Evolutionary conservation across 176 grass and related monocot species (phyloP), one percentile per base, ranked within the genome.

Genomic region (Oryza punctata): DNA sequence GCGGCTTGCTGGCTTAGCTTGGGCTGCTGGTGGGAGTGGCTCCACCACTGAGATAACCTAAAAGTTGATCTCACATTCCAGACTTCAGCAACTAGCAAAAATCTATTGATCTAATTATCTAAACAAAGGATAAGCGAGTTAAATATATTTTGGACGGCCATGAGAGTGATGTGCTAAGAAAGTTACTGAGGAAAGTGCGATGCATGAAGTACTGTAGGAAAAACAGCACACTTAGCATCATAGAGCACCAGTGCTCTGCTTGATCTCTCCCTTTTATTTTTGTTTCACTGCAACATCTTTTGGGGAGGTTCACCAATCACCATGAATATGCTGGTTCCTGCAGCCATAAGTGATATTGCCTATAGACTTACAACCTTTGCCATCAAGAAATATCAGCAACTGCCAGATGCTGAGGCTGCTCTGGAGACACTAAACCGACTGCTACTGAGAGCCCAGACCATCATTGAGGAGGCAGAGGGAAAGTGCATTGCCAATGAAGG

Each of bases 401-500:
- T 13, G 43, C 23, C n/a, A 3, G 28, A 66, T 11, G 1, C 15
- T 2, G 27, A 77, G 38, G 67, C 12, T 3, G 40, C 70, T 8
- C 40, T 87, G 37, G 68, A 74, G 44, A 28, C 52, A 19, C 78
- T 85, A 38, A 33, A 71, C 14, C 52, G 33, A 23, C 1, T 89
- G 82, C 65, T 85, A 21, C 65, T 89, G 1, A 47, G 66, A 70
- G 37, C 60, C 41, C 49, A 80, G 16, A 67, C 77, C 38, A 80
- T 79, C 0, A 43, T 78, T 4, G 83, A 85, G 74, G 83, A 78
- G 29, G 77, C 77, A 0, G 69, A 73, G 3, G 30, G 65, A 2
- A 61, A 70, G 24, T 19, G 12, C 27, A 54, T 73, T 24, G 80
- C 63, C 23, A 75, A 57, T 3, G 7, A 44, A 69, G 70, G 13